These are phyloP conservation scores for Plasmopara halstedii DNA, from an alignment of 352 stramenopile species.

Conservation along the genomic window DNA sequence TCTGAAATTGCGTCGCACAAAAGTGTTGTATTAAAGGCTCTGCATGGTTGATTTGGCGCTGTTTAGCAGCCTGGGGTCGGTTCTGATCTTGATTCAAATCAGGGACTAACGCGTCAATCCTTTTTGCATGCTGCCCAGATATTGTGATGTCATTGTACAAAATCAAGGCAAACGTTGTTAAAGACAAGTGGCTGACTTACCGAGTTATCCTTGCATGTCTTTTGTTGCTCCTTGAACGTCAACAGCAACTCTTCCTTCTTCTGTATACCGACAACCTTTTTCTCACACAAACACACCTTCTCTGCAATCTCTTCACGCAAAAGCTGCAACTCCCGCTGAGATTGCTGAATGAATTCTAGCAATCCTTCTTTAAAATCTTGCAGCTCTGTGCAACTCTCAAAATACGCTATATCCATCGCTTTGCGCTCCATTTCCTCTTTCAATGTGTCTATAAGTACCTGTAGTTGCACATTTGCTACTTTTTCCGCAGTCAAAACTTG, in stretches of 20 bases:
- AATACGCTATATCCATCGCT: constrained; percentile 71
- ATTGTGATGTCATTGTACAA: not conserved
- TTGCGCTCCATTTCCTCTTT: constrained; percentile 69
- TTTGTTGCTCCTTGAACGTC: constrained; percentile 60
- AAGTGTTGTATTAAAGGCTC: constrained; percentile 47
- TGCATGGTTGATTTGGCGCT: constrained; percentile 11
- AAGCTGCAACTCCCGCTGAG: constrained; percentile 23
- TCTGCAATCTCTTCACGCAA: constrained; percentile 38
- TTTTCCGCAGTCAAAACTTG: constrained; percentile 49
- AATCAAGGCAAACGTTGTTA: not conserved
- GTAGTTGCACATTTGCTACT: constrained; percentile 33
- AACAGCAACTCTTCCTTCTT: constrained; percentile 66
- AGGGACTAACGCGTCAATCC: constrained; percentile 15
- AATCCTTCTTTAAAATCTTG: constrained; percentile 48
- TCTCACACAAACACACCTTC: constrained; percentile 48
- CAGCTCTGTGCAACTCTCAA: constrained; percentile 56
- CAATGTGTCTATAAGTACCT: constrained; percentile 37
- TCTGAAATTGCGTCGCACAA: constrained; percentile 75
- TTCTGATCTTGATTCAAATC: constrained; percentile 26
- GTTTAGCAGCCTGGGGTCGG: constrained; percentile 3
- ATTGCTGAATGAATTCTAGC: constrained; percentile 34
- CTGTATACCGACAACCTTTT: constrained; percentile 43
- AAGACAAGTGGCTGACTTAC: constrained; percentile 6
- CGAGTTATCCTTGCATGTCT: constrained; percentile 33
- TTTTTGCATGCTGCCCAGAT: constrained; percentile 8